Base-by-base conservation (phyloP, 2,329 filamentous ascomycete genomes). In the Aspergillus uvarum region DNA sequence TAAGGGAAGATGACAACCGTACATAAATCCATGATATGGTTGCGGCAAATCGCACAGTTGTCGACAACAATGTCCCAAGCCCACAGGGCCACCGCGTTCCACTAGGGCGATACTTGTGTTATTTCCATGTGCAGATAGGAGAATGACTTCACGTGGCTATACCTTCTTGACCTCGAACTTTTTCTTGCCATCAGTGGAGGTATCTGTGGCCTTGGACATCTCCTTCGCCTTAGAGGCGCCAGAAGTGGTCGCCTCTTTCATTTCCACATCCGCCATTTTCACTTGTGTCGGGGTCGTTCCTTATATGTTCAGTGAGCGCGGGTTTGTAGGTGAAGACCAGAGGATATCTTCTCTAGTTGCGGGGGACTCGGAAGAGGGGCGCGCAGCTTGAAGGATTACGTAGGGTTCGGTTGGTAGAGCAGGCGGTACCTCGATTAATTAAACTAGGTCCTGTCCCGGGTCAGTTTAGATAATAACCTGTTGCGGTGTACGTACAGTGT, bases 21-120 rank as follows among this genome's bases (percentile, higher is more conserved):
- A 92, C 95, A 99, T 29, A 99, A 84, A 77, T 99, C 95, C 95
- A 99, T 99, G 78, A 99, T 99, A 77, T 99, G 95, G 77, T 99
- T 99, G 75, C 95, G 87, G 83, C 95, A 99, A 75, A 99, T 99
- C 71, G 95, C 95, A 76, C 95, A 99, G 84, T 99, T 99, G 80
- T 99, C 95, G 63, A 99, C 95, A 32, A 98, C 93, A 61, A 99
- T 99, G 75, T 99, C 95, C 95, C 95, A 99, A 0, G 95, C 95
- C 95, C 95, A 99, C 2, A 99, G 84, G 47, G 95, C 93, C 54
- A 99, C 95, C 0, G 95, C 95, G 71, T 98, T 98, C 95, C 95
- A 99, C 94, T 97, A 72, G 48, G 64, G 29, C 69, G 67, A 69
- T 65, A 49, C 60, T 29, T 26, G 44, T n/a, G 32, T 55, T 31